A percentile compares a stretch with the other conserved stretches of the same genome.
These are phyloP conservation scores for Insectozyma bohioensis DNA, from an alignment of 1,139 yeast genomes.

Conservation along the genomic window DNA sequence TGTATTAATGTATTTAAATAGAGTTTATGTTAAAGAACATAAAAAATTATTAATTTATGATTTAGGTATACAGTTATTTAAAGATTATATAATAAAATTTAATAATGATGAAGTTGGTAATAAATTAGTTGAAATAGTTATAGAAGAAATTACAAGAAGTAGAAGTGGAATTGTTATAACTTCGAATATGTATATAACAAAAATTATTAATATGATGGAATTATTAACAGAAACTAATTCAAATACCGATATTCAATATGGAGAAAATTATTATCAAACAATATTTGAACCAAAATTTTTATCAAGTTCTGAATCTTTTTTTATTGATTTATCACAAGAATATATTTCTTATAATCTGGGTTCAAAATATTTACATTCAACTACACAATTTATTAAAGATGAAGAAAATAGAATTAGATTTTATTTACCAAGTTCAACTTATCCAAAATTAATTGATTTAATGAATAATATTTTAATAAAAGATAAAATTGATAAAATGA, in stretches of 20 bases:
- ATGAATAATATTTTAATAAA: conserved; percentile 65
- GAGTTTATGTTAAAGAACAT: conserved; percentile 79
- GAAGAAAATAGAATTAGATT: conserved; percentile 57
- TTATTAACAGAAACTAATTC: conserved; percentile 43
- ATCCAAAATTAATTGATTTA: conserved; percentile 51
- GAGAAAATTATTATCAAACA: conserved; percentile 59
- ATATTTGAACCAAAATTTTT: conserved; percentile 70
- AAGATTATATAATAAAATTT: conserved; percentile 40
- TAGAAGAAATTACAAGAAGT: conserved; percentile 59
- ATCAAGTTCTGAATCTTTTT: conserved; percentile 55
- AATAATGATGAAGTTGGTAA: conserved; percentile 52
- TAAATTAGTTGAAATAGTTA: conserved; percentile 46
- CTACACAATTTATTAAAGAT: conserved; percentile 53
- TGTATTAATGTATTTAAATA: conserved; percentile 80
- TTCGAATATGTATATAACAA: conserved; percentile 54
- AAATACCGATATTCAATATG: conserved; percentile 29
- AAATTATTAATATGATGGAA: conserved; percentile 72
- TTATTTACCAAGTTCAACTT: conserved; percentile 55
- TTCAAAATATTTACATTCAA: conserved; percentile 52
- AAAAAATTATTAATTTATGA: conserved; percentile 71
- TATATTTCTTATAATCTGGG: conserved; percentile 42
- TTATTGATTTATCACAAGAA: conserved; percentile 46
- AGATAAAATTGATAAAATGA: conserved; percentile 49
- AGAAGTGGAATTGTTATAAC: conserved; percentile 64
- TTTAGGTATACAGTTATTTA: conserved; percentile 65